These are phyloP conservation scores for Phoma herbarum DNA, from an alignment of 2,329 filamentous ascomycete genomes.

Conservation along the genomic window DNA sequence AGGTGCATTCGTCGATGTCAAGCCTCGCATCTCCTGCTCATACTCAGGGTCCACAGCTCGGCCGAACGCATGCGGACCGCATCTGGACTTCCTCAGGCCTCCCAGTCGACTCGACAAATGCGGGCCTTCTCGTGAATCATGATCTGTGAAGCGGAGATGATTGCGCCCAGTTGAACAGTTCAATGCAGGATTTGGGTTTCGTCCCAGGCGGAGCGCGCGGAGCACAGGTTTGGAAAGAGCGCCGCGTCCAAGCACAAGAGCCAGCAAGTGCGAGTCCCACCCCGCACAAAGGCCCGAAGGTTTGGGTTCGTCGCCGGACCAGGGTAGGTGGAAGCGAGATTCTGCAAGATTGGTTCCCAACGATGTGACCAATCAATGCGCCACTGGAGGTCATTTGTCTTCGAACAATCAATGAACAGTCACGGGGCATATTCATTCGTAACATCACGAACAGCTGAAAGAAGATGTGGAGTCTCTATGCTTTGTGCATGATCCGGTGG, in stretches of 20 bases:
- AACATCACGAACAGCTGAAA: background rate
- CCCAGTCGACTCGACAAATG: background rate
- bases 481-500: slow-evolving; percentile 2
- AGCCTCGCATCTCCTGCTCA: too few species aligned
- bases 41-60: background rate
- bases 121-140: background rate
- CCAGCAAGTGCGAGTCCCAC: slow-evolving; percentile 4
- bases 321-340: slow-evolving; percentile 9
- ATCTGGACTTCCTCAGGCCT: background rate
- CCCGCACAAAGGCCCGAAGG: slow-evolving; percentile 13
- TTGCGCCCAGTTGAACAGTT: background rate
- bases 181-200: slow-evolving; percentile 2
- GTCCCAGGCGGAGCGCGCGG: background rate
- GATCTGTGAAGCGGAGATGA: background rate
- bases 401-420: background rate
- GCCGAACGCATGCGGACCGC: background rate
- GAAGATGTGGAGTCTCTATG: background rate
- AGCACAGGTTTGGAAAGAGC: background rate
- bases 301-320: background rate
- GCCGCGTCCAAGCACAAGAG: background rate
- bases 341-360: background rate
- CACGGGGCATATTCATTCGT: background rate
- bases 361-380: slow-evolving; percentile 10
- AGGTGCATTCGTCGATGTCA: too few species aligned
- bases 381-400: background rate